Conservation (phyloP, 768 basidiomycete genomes). For the Russula vinacea region DNA sequence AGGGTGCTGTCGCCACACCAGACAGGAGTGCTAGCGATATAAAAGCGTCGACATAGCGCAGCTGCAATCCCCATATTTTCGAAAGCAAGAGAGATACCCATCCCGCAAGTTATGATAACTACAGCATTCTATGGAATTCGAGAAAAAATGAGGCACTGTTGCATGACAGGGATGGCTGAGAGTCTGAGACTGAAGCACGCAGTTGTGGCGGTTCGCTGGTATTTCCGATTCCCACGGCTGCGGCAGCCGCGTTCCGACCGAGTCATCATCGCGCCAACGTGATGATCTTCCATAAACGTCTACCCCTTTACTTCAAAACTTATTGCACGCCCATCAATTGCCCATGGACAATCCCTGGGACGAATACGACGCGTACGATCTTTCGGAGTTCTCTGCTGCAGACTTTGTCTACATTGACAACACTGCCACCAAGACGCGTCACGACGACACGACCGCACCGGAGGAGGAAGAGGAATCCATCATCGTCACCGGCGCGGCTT, state of each 20-base stretch:
- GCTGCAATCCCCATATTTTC: background rate
- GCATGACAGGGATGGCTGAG: no score
- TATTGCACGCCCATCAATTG: background rate
- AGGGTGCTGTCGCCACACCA: background rate
- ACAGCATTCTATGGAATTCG: no score
- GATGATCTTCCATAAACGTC: background rate
- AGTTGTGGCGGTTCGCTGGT: no score
- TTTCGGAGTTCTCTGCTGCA: slow-evolving; percentile 27
- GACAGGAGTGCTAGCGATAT: background rate
- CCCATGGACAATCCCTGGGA: slow-evolving; percentile 18
- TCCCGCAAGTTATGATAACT: background rate
- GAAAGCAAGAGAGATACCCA: background rate
- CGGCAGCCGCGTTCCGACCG: no score
- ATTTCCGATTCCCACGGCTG: no score
- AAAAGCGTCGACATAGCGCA: no score
- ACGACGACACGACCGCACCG: background rate
- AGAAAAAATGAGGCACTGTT: no score
- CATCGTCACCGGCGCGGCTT: background rate
- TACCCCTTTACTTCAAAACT: background rate
- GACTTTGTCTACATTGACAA: slow-evolving; percentile 24
- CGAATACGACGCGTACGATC: slow-evolving; percentile 30
- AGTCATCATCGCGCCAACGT: no score
- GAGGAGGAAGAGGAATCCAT: background rate
- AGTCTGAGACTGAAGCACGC: no score
- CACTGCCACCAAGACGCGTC: slow-evolving; percentile 3